Percentiles rank a stretch among this genome's conserved stretches.
phyloP scores from a whole-genome alignment of 129 eudicot genomes.

The Oenanthe sinensis region DNA sequence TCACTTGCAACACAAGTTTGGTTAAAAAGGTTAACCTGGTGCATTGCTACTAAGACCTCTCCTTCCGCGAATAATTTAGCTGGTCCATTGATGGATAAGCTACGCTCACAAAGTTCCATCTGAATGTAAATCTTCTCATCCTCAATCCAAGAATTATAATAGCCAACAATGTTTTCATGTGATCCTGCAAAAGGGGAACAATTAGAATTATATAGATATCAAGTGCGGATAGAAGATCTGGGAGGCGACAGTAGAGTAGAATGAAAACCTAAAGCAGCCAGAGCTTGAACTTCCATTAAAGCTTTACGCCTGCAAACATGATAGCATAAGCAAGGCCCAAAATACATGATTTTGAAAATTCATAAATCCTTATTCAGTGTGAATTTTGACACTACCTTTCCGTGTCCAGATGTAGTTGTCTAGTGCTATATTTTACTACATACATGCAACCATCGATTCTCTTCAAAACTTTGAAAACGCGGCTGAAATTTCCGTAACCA shows the following conservation, averaged over 20 bases:
- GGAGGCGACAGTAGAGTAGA: neutral
- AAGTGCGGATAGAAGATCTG: neutral
- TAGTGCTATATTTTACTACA: constrained; percentile 74
- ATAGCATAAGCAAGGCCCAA: constrained; percentile 2
- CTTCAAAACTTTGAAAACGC: constrained; percentile 70
- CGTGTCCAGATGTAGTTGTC: constrained; percentile 47
- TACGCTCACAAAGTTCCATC: constrained; percentile 89
- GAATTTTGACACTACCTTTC: constrained; percentile 47
- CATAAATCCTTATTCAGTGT: constrained; percentile 4
- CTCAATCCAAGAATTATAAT: constrained; percentile 87
- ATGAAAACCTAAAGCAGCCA: constrained; percentile 80
- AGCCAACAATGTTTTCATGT: constrained; percentile 79
- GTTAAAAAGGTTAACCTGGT: constrained; percentile 44
- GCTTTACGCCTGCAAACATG: constrained; percentile 64
- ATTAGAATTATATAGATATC: neutral
- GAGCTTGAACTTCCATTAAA: constrained; percentile 95
- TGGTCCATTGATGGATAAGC: constrained; percentile 38
- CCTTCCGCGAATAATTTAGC: constrained; percentile 30
- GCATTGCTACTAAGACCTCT: constrained; percentile 57
- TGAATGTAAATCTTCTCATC: constrained; percentile 80
- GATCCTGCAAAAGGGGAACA: constrained; percentile 37
- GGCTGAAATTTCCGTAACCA: constrained; percentile 83
- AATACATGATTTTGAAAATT: neutral
- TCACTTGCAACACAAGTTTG: neutral
- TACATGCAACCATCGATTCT: constrained; percentile 93